Base-by-base conservation (phyloP, 768 basidiomycete genomes). In the Termitomyces bulborhizus region DNA sequence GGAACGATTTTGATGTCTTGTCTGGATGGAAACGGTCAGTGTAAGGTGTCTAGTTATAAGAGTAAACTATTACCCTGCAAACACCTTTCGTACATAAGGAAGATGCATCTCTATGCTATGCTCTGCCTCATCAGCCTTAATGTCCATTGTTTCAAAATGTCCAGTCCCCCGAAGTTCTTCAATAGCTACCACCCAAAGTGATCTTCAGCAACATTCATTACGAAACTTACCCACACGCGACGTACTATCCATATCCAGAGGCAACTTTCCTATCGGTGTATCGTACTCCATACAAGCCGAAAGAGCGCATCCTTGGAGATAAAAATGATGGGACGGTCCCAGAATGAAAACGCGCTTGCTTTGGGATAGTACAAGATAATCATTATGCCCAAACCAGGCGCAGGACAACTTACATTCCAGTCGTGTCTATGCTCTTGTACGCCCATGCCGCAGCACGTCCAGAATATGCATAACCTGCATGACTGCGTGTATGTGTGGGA, bases 51-150 rank as follows among this genome's bases (percentile, higher is more conserved):
- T 45, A 41, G 12, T 37, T 18, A 8, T 18, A 15, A 21, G 8
- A 3, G 13, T 2, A 34, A 6, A 65, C 74, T n/a, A 5, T 60
- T 64, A 93, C 92, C 83, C 83, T 69, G 90, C 78, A 57, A 96
- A 97, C 11, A 87, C 72, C 68, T 92, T 92, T 48, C 89, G 81
- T 41, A 97, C 74, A 68, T 92, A 95, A 5, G 96, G 94, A 16
- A 98, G 79, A 64, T 98, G 95, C 92, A 99, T 95, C 73, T 99
- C 97, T 53, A 99, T 83, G 65, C 92, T 95, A 68, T 99, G 97
- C 64, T 99, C 97, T 29, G 87, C 91, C 69, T 94, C 93, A 65
- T 99, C 97, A 2, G 83, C 84, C 1, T 72, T 63, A 2, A 77
- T 60, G 16, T 71, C 72, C 82, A 99, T 85, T 9, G 76, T 71